Evolutionary conservation across 2,329 filamentous ascomycete genomes (phyloP), one percentile per base, ranked within the genome.

Genomic region (Pyrenophora teres): DNA sequence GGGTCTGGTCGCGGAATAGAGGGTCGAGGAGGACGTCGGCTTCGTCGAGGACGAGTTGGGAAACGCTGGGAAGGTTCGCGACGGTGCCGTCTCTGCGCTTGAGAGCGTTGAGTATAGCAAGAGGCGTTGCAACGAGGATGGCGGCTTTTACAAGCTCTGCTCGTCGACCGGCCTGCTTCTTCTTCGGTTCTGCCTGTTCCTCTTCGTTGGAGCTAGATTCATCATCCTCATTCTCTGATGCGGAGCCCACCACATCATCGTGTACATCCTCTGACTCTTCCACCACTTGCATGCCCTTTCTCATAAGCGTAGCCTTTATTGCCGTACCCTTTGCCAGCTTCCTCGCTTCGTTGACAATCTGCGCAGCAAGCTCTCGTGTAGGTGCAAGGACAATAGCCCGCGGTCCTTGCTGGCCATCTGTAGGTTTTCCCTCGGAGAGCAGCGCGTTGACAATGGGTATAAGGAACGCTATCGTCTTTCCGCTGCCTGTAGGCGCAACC

Each of bases 21-120:
- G 89, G 87, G 65, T 97, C 92, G 9, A 99, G 83, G 5, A 99
- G 86, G 12, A 97, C 92, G 72, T 99, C 94, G 0, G 92, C 94
- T 78, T 99, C 94, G 68, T 99, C 94, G 2, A 99, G 80, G 31
- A 97, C 82, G 15, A 99, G 78, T 43, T 86, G 86, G 38, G 82
- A 81, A 4, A 97, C 87, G 0, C 83, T 82, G 0, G 89, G 84
- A 4, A 96, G 74, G 4, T 80, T 76, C 27, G 74, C 71, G 42
- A 76, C 62, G 3, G 70, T 78, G 74, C 67, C 79, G 46, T 56
- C 75, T 18, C 76, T 77, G 8, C 80, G 77, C 6, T 70, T 73
- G 3, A 97, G 75, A 3, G 89, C 86, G 68, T 94, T 90, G 23
- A 93, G 81, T 3, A 99, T 80, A 12, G 90, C 78, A 31, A 92